A percentile compares a stretch with the other conserved stretches of the same genome.
These are phyloP conservation scores for Boletus patriciae DNA, from an alignment of 768 basidiomycete species.

Conservation along the genomic window DNA sequence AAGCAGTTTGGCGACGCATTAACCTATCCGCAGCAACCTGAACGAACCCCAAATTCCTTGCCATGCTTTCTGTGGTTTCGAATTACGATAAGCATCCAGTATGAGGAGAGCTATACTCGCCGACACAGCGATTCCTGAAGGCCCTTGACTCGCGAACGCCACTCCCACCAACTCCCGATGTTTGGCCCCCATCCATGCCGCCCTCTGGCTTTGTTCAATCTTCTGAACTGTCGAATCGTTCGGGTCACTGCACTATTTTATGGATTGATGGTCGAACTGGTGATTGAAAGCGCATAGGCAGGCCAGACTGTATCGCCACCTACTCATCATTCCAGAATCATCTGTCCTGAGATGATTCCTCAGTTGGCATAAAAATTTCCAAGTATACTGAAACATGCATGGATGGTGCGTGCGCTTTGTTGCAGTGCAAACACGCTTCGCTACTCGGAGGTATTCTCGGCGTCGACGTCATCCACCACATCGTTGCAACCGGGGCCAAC, in stretches of 20 bases:
- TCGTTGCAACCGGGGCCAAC: background rate
- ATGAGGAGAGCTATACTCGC: conserved; percentile 4
- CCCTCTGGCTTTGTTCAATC: background rate
- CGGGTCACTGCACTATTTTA: background rate
- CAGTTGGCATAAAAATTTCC: background rate
- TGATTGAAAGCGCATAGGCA: background rate
- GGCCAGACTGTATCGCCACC: background rate
- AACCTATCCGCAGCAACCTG: background rate
- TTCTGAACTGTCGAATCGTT: background rate
- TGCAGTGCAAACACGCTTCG: background rate
- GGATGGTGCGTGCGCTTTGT: background rate
- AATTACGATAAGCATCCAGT: background rate
- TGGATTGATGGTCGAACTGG: background rate
- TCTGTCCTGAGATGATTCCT: background rate
- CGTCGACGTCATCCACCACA: background rate
- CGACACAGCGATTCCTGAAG: background rate
- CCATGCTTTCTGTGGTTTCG: background rate
- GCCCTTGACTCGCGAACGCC: background rate
- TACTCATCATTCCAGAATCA: background rate
- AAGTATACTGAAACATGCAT: background rate
- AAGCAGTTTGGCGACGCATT: background rate
- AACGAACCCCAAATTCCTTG: background rate
- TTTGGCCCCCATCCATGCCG: background rate
- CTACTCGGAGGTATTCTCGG: background rate
- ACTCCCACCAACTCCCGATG: no score